These are phyloP conservation scores for Sarocladium strictum DNA, from an alignment of 2,329 filamentous ascomycete genomes.

Conservation along the genomic window DNA sequence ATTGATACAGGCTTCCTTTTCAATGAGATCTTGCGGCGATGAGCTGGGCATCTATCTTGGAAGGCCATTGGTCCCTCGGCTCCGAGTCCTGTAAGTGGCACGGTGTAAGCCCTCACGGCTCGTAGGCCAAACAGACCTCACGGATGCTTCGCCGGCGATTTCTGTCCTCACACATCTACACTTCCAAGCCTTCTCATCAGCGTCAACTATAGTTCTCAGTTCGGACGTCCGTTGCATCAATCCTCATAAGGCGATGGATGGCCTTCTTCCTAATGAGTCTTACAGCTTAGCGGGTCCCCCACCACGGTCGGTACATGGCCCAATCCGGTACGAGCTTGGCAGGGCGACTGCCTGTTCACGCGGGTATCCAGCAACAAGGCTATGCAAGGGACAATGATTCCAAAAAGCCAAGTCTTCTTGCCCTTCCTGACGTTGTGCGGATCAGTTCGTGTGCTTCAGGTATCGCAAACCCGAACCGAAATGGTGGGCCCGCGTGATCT, in stretches of 20 bases:
- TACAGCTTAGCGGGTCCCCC: background rate
- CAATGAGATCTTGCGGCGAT: no score
- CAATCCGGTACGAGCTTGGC: background rate
- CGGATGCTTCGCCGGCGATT: no score
- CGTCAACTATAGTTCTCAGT: no score
- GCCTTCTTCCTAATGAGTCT: no score
- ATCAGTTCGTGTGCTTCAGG: background rate
- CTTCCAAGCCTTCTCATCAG: background rate
- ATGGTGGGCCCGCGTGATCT: background rate
- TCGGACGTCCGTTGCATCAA: no score
- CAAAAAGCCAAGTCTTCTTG: background rate
- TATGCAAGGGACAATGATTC: background rate
- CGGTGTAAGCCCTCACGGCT: background rate
- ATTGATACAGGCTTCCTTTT: no score
- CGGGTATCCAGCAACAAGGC: background rate
- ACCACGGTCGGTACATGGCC: no score
- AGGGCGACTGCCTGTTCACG: slow-evolving; percentile 1
- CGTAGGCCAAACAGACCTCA: background rate
- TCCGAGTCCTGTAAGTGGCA: slow-evolving; percentile 1
- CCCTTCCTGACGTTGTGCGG: background rate
- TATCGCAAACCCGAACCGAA: background rate
- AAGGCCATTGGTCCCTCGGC: background rate
- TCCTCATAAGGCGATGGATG: no score
- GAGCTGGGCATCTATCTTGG: background rate
- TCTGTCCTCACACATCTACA: no score